These are phyloP conservation scores for Isabelozyma gotoi DNA, from an alignment of 805 yeast species.

Conservation along the genomic window DNA sequence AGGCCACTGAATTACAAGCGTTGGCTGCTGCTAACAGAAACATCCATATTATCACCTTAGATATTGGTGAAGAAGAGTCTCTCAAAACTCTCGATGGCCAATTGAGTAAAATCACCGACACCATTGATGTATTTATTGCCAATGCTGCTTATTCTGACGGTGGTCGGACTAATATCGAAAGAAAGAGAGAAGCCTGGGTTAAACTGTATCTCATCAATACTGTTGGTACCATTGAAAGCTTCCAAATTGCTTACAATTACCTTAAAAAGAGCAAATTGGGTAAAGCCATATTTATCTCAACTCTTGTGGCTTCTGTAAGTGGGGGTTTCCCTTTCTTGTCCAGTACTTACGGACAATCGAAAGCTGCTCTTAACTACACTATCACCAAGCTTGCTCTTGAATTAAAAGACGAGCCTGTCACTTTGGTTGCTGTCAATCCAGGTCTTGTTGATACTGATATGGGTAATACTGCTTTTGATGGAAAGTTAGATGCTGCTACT, in stretches of 20 bases:
- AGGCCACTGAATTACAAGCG: constrained; percentile 14
- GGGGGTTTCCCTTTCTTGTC: constrained; percentile 14
- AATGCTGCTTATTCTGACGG: constrained; percentile 28
- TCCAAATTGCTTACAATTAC: constrained; percentile 24
- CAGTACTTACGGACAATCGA: constrained; percentile 33
- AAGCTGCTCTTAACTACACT: constrained; percentile 35
- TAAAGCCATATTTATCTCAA: constrained; percentile 27
- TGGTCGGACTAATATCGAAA: constrained; percentile 10
- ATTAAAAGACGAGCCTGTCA: constrained; percentile 18
- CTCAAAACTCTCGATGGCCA: constrained; percentile 11
- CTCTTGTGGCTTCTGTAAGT: constrained; percentile 24
- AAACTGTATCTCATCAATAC: constrained; percentile 20
- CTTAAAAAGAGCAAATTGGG: constrained; percentile 18
- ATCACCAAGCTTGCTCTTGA: constrained; percentile 23
- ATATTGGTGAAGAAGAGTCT: constrained; percentile 14
- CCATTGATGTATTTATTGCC: constrained; percentile 31
- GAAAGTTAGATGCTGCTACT: background rate
- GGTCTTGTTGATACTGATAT: constrained; percentile 39
- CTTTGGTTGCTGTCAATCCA: constrained; percentile 34
- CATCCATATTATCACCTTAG: constrained; percentile 17
- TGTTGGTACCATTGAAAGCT: constrained; percentile 28
- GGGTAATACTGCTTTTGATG: constrained; percentile 9
- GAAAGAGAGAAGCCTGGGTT: constrained; percentile 14
- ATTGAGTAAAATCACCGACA: constrained; percentile 9
- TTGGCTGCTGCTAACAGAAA: constrained; percentile 11